Base-by-base conservation (phyloP, 139 green algal genomes). In the Chlamydomonas asymmetrica region DNA sequence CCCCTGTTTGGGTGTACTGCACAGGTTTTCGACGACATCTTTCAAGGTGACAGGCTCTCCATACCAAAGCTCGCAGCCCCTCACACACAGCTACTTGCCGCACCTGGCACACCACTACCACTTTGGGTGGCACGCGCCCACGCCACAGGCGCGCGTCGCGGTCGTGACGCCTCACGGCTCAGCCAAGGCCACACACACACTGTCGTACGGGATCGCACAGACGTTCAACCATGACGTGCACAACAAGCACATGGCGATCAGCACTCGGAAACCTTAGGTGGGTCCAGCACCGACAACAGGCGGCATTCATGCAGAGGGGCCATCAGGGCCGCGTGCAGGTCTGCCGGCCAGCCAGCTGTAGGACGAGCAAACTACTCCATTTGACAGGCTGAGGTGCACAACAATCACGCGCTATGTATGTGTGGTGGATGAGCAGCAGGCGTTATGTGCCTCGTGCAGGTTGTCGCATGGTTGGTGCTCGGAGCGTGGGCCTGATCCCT, bases 21-120 rank as follows among this genome's bases (percentile, higher is more conserved):
- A 27, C 54, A 75, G 68, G 27, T 63, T 73, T n/a, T 65, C 8
- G 10, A 82, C 71, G 1, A 29, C 32, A n/a, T 37, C 37, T 22
- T 61, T 57, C 39, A 22, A 63, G n/a, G n/a, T 37, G 13, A 10
- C 40, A 56, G 48, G 43, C 73, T 2, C 34, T 27, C 9, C 16
- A 64, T 22, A 22, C 41, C 2, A 23, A 52, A 6, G 41, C 48
- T 4, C n/a, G 34, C 68, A 77, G 68, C 76, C 76, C 9, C 68
- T 82, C 1, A 68, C 45, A 2, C 34, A 38, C 0, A 45, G 67
- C 39, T 52, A 62, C n/a, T 27, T 76, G 35, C 76, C 76, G 5
- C 76, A 82, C 49, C 60, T 73, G 16, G 63, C 76, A 4, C 77
- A 82, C 48, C 77, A 82, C 25, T 63, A 82, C n/a, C 70, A 82